phyloP scores from a whole-genome alignment of 768 basidiomycete genomes.

The Dendrothele bispora region DNA sequence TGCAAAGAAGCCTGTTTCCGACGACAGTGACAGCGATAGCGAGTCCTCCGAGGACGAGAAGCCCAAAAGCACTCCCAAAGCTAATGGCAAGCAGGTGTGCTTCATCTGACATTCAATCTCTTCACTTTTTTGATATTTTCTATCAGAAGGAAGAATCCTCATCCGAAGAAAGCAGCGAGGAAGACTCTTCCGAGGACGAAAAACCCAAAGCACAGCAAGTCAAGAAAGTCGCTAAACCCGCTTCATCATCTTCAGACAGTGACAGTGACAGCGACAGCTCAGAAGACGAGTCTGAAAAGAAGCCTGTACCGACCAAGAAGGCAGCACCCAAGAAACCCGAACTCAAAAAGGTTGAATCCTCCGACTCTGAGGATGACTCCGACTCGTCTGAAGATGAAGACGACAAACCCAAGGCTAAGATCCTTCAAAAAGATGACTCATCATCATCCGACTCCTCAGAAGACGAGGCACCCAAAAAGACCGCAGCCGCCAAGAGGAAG shows the following conservation, averaged over 20 bases:
- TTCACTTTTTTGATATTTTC: neutral
- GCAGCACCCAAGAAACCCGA: constrained; percentile 19
- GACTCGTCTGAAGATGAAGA: constrained; percentile 37
- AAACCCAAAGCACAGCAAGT: constrained; percentile 56
- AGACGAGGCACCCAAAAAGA: constrained; percentile 20
- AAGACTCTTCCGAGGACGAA: constrained; percentile 50
- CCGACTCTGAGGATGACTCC: constrained; percentile 20
- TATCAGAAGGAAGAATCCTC: constrained; percentile 23
- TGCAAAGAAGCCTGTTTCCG: too few relatives aligned
- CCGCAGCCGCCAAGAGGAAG: constrained; percentile 9
- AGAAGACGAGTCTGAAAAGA: constrained; percentile 7
- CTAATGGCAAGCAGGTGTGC: constrained; percentile 34
- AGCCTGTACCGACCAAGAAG: constrained; percentile 1
- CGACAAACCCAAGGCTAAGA: constrained; percentile 16
- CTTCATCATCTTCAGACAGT: constrained; percentile 2
- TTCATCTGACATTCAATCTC: constrained; percentile 4
- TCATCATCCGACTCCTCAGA: constrained; percentile 11
- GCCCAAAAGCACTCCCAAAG: constrained; percentile 15
- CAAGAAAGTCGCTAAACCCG: constrained; percentile 27
- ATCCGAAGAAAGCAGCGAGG: constrained; percentile 46
- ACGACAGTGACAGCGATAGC: too few relatives aligned
- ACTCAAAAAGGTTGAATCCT: constrained; percentile 13
- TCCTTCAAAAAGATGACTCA: constrained; percentile 22
- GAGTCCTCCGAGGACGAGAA: constrained; percentile 37
- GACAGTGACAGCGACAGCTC: constrained; percentile 16